Evolutionary conservation across 208 protist genomes (phyloP).

Genomic region (Tritrichomonas foetus): DNA sequence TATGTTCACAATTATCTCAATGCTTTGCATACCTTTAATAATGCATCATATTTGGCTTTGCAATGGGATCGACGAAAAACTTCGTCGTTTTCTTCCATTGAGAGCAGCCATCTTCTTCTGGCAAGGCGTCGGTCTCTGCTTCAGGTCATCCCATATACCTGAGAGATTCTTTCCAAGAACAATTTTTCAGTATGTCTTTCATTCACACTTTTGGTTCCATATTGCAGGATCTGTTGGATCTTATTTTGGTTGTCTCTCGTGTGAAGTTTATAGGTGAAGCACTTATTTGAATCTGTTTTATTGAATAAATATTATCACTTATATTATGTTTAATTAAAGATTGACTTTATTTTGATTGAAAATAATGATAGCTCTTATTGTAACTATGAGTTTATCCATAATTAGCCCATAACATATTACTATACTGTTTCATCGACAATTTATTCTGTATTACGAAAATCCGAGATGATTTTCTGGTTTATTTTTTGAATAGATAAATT

Average conservation of each 20-base stretch:
- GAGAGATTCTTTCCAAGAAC: not conserved
- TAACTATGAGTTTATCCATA: too few relatives aligned
- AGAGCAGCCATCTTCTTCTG: not conserved
- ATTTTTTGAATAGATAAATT: too few relatives aligned
- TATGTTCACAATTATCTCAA: not conserved
- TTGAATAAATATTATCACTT: too few relatives aligned
- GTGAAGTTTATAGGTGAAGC: not conserved
- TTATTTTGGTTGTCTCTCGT: not conserved
- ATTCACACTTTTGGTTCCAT: conserved; percentile 24
- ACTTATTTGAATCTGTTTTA: too few relatives aligned
- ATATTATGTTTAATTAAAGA: too few relatives aligned
- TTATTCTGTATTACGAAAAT: too few relatives aligned
- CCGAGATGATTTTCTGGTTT: too few relatives aligned
- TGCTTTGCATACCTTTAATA: not conserved
- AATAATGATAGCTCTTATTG: too few relatives aligned
- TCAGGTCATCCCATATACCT: not conserved
- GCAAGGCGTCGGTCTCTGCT: not conserved
- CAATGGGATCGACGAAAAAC: not conserved
- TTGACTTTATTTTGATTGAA: too few relatives aligned
- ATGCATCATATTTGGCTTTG: not conserved
- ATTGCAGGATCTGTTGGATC: not conserved
- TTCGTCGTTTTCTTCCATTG: not conserved
- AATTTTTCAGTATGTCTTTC: not conserved
- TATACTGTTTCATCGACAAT: too few relatives aligned
- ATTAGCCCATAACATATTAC: too few relatives aligned